These are phyloP conservation scores for Cinnamomum chago DNA, from an alignment of 164 flowering plant species.

Conservation along the genomic window DNA sequence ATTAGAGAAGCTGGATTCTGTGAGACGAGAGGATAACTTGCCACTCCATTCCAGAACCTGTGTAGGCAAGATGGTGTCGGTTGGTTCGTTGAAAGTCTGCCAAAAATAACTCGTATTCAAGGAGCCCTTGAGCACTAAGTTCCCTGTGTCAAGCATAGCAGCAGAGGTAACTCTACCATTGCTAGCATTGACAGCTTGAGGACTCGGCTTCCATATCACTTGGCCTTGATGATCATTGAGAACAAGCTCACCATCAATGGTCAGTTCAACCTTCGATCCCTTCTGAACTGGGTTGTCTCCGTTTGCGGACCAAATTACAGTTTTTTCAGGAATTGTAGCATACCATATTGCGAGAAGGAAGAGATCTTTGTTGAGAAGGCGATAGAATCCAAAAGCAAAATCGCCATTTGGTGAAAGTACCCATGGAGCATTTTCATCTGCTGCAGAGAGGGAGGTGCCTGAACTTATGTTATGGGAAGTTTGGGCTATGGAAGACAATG, in stretches of 20 bases:
- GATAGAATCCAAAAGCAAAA: slow-evolving; percentile 34
- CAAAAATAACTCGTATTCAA: neutral
- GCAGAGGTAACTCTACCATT: slow-evolving; percentile 1
- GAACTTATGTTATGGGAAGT: slow-evolving; percentile 12
- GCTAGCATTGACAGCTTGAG: neutral
- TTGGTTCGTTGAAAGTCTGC: slow-evolving; percentile 12
- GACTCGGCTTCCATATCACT: slow-evolving; percentile 1
- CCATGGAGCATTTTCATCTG: slow-evolving; percentile 15
- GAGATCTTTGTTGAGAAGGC: neutral
- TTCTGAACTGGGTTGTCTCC: slow-evolving; percentile 7
- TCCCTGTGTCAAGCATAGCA: slow-evolving; percentile 15
- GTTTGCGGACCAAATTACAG: slow-evolving; percentile 38
- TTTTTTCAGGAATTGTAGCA: slow-evolving; percentile 25
- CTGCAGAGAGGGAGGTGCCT: slow-evolving; percentile 26
- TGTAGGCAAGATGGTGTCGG: slow-evolving; percentile 12
- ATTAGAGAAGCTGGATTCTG: neutral
- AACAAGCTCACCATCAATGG: slow-evolving; percentile 14
- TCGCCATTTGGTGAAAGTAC: slow-evolving; percentile 25
- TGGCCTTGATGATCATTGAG: slow-evolving; percentile 1
- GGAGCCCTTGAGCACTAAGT: slow-evolving; percentile 3
- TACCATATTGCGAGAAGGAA: slow-evolving; percentile 33
- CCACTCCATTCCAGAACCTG: neutral
- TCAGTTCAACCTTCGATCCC: slow-evolving; percentile 32
- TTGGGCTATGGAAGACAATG: slow-evolving; percentile 16
- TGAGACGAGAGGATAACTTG: slow-evolving; percentile 4